Evolutionary conservation across 345 rosid genomes (phyloP), one percentile per base, ranked within the genome.

Genomic region (Carallia pectinifolia): DNA sequence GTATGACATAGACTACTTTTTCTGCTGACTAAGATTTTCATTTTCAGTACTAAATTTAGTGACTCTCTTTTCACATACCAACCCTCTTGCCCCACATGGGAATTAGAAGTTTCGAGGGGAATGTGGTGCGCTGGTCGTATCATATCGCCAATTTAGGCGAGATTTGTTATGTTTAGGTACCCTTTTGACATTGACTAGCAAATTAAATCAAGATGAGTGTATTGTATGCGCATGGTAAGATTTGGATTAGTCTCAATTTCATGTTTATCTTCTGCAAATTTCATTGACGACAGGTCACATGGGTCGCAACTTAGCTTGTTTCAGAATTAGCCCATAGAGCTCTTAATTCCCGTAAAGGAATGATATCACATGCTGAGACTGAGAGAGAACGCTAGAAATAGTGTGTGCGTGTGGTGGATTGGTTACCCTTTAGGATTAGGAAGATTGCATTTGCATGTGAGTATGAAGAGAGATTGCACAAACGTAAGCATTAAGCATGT

Each of bases 401-500:
- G 70, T 31, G 12, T 13, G 66, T 27, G 53, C 16, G 37, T 31
- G 7, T 4, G 48, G 48, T 44, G 50, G 50, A 44, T 13, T 12
- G 50, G 50, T 3, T 13, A 12, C 16, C 50, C 50, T 44, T 13
- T 2, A 12, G 48, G 48, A 13, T 12, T 7, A 34, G 6, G 64
- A 31, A 44, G 40, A 50, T 37, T 54, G 37, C 7, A 60, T 29
- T 27, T 62, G 67, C 74, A 38, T 71, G 73, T 63, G 66, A 70
- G 53, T 33, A 60, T 39, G 74, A 65, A 58, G 61, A 52, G 18
- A 65, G 68, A 53, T 70, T 47, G 44, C 64, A 61, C 52, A 40
- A 58, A 52, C 70, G 18, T 37, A 27, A 71, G 29, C 75, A 33
- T 33, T 33, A 33, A 33, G 34, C 34, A 73, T 65, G 79, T 79